These are phyloP conservation scores for Stachybotrys echinatus DNA, from an alignment of 2,329 filamentous ascomycete genomes.

Conservation along the genomic window DNA sequence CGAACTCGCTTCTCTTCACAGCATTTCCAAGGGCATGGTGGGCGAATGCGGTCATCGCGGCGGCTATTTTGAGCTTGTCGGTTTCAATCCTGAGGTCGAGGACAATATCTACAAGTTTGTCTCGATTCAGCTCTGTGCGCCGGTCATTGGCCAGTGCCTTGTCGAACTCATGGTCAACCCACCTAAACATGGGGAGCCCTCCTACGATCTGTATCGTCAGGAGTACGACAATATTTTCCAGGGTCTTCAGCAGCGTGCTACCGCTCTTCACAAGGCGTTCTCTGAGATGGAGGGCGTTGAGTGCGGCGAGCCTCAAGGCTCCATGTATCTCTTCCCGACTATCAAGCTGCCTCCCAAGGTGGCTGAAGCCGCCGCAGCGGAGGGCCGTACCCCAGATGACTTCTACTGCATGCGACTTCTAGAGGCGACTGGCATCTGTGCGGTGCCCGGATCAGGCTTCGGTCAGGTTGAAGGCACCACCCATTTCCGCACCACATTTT, in stretches of 20 bases:
- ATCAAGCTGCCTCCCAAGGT: conserved; percentile 77
- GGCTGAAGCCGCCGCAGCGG: conserved; percentile 65
- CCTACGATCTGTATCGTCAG: conserved; percentile 73
- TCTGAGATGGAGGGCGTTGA: conserved; percentile 92
- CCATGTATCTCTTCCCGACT: conserved; percentile 98
- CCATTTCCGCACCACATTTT: conserved; percentile 95
- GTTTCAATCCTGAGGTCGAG: conserved; percentile 79
- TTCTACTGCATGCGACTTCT: conserved; percentile 91
- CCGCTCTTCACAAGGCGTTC: conserved; percentile 85
- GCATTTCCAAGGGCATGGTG: conserved; percentile 96
- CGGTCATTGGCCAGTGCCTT: conserved; percentile 91
- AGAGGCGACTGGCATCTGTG: conserved; percentile 90
- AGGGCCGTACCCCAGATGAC: conserved; percentile 76
- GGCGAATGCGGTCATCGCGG: conserved; percentile 97
- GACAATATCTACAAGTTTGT: conserved; percentile 98
- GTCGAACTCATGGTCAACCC: conserved; percentile 99
- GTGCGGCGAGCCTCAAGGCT: conserved; percentile 83
- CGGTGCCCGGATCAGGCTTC: conserved; percentile 88
- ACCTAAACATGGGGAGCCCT: conserved; percentile 75
- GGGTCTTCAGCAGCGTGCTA: conserved; percentile 73
- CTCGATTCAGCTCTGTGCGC: conserved; percentile 92
- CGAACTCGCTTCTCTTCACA: conserved; percentile 89
- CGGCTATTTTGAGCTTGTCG: conserved; percentile 93
- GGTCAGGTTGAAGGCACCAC: conserved; percentile 87
- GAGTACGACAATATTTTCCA: conserved; percentile 82